Base-by-base conservation (phyloP, 2,329 filamentous ascomycete species). In the Neobulgaria alba region DNA sequence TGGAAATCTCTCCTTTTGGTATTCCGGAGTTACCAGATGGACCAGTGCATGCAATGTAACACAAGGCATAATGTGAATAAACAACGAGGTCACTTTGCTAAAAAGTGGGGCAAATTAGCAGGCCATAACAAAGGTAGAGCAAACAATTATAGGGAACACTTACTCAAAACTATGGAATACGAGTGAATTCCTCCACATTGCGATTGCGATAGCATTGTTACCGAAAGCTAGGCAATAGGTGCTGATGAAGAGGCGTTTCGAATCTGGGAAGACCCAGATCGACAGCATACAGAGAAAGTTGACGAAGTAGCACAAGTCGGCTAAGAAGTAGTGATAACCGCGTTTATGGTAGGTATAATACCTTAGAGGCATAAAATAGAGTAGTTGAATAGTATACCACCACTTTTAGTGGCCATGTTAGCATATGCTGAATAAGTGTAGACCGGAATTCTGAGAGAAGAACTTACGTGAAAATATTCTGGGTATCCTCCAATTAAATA, bases 1-100 rank as follows among this genome's bases (percentile, higher is more conserved):
- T 1, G 90, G 89, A 59, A 94, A 96, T 15, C 80, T 77, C 18
- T 68, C 63, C 49, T 72, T 67, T 57, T 93, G 83, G 31, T 74
- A 61, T 16, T 78, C 76, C 1, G 75, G 63, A 0, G 82, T 65
- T 10, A 88, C 71, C 15, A 96, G 71, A 60, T 98, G 92, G 12
- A 95, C 85, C 10, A 98, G 72, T 58, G 87, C 93, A 63, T 98
- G 92, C 10, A 98, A 73, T 1, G 89, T 86, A 4, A 85, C 90
- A 51, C 89, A 95, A 1, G 92, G 92, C 90, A 98, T 98, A 57
- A 98, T 94, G 63, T 98, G 92, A 53, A 98, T 95, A 67, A 98
- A 98, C n/a, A 98, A 73, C 61, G 79, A 82, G 46, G 89, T 93
- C 46, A 96, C 88, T 65, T 98, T 98, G 71, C n/a, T n/a, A n/a